phyloP scores from a whole-genome alignment of 2,329 filamentous ascomycete genomes.

The Chalaropsis ovoidea region DNA sequence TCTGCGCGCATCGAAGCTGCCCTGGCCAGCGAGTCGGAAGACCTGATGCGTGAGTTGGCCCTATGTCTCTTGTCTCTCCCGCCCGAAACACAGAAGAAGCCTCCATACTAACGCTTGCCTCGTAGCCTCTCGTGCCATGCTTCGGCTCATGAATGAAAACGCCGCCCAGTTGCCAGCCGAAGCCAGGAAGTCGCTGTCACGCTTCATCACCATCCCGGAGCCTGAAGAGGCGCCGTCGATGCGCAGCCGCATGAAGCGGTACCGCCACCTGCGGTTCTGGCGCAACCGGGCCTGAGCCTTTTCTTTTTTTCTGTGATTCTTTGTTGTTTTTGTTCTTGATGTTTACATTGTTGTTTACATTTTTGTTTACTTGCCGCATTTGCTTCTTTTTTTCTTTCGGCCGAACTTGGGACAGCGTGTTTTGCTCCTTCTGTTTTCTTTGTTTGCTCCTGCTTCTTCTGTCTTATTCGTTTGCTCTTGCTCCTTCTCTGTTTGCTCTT shows the following conservation, averaged over 20 bases:
- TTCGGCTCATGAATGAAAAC: constrained; percentile 28
- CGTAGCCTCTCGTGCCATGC: constrained; percentile 28
- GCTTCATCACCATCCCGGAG: constrained; percentile 26
- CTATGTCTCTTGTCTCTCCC: too few species aligned
- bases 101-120: too few species aligned
- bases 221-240: constrained; percentile 17
- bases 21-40: constrained; percentile 34
- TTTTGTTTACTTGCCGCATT: neutral
- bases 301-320: neutral
- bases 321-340: constrained; percentile 11
- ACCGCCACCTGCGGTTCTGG: constrained; percentile 28
- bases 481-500: neutral
- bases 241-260: constrained; percentile 22
- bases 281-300: constrained; percentile 22
- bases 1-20: constrained; percentile 42
- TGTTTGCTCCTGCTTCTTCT: neutral
- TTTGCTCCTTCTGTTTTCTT: neutral
- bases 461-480: neutral
- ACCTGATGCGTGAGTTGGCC: constrained; percentile 41
- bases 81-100: neutral
- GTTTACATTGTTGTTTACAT: constrained; percentile 2
- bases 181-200: constrained; percentile 27
- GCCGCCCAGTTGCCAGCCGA: constrained; percentile 28
- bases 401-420: constrained; percentile 11
- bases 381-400: neutral